These are phyloP conservation scores for Ustilago xerochloae DNA, from an alignment of 1,284 basidiomycete genomes.

Conservation along the genomic window DNA sequence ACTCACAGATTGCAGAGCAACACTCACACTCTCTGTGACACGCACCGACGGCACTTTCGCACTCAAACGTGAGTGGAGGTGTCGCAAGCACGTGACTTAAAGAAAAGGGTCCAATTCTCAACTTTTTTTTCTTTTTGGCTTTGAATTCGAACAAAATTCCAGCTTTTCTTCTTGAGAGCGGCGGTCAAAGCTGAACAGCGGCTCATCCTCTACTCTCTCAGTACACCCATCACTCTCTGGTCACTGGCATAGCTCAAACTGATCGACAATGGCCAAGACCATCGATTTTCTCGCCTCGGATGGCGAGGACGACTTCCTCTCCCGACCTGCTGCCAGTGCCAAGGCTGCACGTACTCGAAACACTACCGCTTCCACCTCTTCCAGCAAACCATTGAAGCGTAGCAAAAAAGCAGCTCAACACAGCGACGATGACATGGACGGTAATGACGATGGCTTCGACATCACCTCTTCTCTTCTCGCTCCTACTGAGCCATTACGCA, in stretches of 20 bases:
- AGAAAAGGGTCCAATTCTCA: constrained; percentile 16
- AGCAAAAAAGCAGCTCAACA: not conserved
- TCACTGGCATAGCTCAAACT: not conserved
- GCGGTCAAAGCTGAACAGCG: too few relatives aligned
- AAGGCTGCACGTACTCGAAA: constrained; percentile 8
- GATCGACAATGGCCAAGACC: constrained; percentile 39
- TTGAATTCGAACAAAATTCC: constrained; percentile 7
- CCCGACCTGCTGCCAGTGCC: constrained; percentile 17
- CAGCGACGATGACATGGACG: constrained; percentile 12
- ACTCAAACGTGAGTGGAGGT: constrained; percentile 10
- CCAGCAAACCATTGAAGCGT: constrained; percentile 21
- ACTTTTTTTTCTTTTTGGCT: constrained; percentile 9
- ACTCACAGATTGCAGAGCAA: too few relatives aligned
- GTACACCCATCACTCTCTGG: not conserved
- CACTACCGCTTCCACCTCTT: constrained; percentile 29
- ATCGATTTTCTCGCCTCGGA: constrained; percentile 62
- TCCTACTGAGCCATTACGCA: not conserved
- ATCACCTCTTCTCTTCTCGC: constrained; percentile 38
- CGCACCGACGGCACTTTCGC: too few relatives aligned
- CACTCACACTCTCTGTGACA: too few relatives aligned
- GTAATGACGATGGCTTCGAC: constrained; percentile 35
- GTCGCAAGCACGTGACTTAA: constrained; percentile 14
- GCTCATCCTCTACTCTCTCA: not conserved
- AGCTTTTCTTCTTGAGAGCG: not conserved
- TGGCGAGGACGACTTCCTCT: constrained; percentile 39